These are phyloP conservation scores for Pueraria montana DNA, from an alignment of 306 rosid species.

Conservation along the genomic window DNA sequence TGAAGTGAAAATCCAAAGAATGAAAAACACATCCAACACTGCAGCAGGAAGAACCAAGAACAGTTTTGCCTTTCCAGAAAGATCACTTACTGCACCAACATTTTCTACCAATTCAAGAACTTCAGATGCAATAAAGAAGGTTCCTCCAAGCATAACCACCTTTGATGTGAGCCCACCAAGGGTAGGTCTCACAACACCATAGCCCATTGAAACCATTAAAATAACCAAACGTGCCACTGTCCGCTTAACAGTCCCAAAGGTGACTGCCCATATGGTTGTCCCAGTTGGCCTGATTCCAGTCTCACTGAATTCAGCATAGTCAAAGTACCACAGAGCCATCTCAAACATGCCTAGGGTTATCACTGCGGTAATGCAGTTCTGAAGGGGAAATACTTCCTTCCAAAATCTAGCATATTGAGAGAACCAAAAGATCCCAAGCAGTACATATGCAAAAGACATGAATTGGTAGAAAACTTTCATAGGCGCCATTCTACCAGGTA, in stretches of 20 bases:
- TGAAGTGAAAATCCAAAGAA: constrained; percentile 96
- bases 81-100: constrained; percentile 95
- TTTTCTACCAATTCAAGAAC: constrained; percentile 95
- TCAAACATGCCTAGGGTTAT: constrained; percentile 97
- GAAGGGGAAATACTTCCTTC: constrained; percentile 89
- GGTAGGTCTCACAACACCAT: constrained; percentile 97
- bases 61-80: constrained; percentile 93
- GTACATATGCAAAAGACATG: constrained; percentile 90
- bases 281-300: constrained; percentile 94
- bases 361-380: constrained; percentile 91
- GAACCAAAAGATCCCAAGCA: constrained; percentile 94
- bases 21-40: constrained; percentile 92
- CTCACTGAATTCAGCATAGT: constrained; percentile 91
- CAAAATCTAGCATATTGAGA: constrained; percentile 90
- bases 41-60: constrained; percentile 96
- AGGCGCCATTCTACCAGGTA: constrained; percentile 99
- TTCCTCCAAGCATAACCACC: constrained; percentile 88
- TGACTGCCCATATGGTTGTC: constrained; percentile 91
- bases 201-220: constrained; percentile 93
- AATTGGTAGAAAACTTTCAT: constrained; percentile 85
- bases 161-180: constrained; percentile 96
- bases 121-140: constrained; percentile 94
- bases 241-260: constrained; percentile 85
- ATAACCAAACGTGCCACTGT: constrained; percentile 86
- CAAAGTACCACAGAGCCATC: constrained; percentile 95